Base-by-base conservation (phyloP, 345 rosid species). In the Salix suchowensis region DNA sequence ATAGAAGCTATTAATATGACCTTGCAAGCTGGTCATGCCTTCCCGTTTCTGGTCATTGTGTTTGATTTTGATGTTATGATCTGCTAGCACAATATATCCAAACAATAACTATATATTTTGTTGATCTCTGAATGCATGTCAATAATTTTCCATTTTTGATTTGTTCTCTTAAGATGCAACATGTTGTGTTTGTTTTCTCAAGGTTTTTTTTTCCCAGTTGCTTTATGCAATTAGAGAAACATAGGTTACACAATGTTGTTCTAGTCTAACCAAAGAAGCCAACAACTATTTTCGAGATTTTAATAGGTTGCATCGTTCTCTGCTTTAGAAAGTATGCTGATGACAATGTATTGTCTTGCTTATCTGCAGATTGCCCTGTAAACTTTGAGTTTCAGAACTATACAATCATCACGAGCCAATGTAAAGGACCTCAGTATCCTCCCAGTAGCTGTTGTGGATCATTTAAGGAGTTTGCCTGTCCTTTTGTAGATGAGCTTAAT, bases 301-400 rank as follows among this genome's bases (percentile, higher is more conserved):
- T 23, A 19, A 14, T 52, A 4, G 6, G 64, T 4, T 34, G 34
- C n/a, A 23, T 42, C 32, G 3, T 68, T 67, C 28, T 23, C 28
- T 23, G 52, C 40, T n/a, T 67, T 50, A 32, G 65, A 21, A 46
- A 48, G 36, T 42, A 30, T 23, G 37, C 7, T 21, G 8, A 73
- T 19, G n/a, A 70, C 32, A 19, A 23, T 32, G n/a, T 28, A 21
- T 82, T 78, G 24, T 70, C 74, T 74, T 32, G 15, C 71, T 55
- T 55, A 15, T 44, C 26, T 37, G 73, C 83, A 80, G 83, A 64
- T 46, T 80, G 83, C 61, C 67, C 83, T 39, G 76, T 80, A 37
- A 80, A 71, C 68, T 80, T 80, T 55, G 83, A 80, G 70, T 71
- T 75, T 67, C 72, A 42, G 76, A 80, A 80, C 50, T 80, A 80